These are phyloP conservation scores for Ulmus americana DNA, from an alignment of 331 rosid species.

Conservation along the genomic window DNA sequence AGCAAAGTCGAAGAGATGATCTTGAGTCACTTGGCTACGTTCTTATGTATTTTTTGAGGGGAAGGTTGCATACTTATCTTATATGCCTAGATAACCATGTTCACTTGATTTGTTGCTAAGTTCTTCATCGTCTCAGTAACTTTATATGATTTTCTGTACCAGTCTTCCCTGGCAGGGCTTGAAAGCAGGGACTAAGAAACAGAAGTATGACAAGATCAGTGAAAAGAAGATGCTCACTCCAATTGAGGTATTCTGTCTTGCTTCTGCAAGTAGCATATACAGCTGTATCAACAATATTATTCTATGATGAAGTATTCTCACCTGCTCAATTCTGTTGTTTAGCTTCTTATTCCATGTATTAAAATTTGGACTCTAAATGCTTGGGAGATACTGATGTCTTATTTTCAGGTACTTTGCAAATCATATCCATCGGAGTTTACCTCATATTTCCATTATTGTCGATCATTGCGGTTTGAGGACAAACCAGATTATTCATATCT, in stretches of 20 bases:
- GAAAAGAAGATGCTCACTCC: conserved; percentile 97
- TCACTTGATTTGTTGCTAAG: background rate
- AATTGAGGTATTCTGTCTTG: conserved; percentile 62
- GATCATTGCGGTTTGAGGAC: conserved; percentile 91
- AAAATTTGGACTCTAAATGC: background rate
- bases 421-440: conserved; percentile 84
- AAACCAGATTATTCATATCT: conserved; percentile 93
- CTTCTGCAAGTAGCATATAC: conserved; percentile 23
- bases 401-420: conserved; percentile 74
- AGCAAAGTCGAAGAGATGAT: conserved; percentile 99
- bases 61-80: conserved; percentile 55
- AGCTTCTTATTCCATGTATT: background rate
- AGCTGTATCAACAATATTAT: background rate
- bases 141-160: conserved; percentile 29
- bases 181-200: conserved; percentile 93
- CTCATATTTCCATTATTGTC: conserved; percentile 88
- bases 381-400: conserved; percentile 1
- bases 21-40: conserved; percentile 96
- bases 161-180: conserved; percentile 99
- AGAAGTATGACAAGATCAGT: conserved; percentile 95
- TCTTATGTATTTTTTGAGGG: conserved; percentile 94
- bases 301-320: conserved; percentile 5
- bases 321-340: background rate
- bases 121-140: conserved; percentile 24
- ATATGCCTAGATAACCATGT: conserved; percentile 14